Base-by-base conservation (phyloP, 2,329 filamentous ascomycete species). In the Verticillium albo-atrum region DNA sequence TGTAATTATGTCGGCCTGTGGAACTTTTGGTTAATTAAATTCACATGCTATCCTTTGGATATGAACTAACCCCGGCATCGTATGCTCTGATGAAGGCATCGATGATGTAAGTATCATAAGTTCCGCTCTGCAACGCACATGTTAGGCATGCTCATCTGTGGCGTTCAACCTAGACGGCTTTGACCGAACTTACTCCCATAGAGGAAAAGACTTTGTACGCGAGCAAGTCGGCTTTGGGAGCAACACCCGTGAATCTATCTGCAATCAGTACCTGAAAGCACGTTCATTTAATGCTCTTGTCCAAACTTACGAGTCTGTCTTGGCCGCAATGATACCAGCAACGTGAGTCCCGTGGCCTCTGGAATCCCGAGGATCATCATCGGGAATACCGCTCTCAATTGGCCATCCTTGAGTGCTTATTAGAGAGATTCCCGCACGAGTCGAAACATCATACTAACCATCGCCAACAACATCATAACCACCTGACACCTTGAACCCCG, bases 301-400 rank as follows among this genome's bases (percentile, higher is more conserved):
- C 10, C 7, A n/a, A 23, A 42, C 14, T 57, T 61, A 67, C 71
- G 69, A 71, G 60, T 74, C 70, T 64, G 69, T 69, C 37, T 81
- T 72, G 17, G 78, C 80, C 27, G 74, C 79, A 62, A 83, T 75
- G 26, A 80, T 80, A 23, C 81, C 80, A 20, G 80, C 75, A 35
- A 79, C 77, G 57, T 75, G 74, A 1, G 75, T 77, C 2, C 75
- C 74, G 63, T 78, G 75, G 15, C 74, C 74, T n/a, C 67, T 66
- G 55, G 67, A 66, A 56, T 74, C 68, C 47, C 71, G 67, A 3
- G 75, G 75, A 57, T 76, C 74, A 4, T 62, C 55, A 54, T 75
- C 73, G 1, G 65, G 65, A 20, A 20, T 3, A 15, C 17, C 25
- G 27, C 20, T 30, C 25, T 28, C 35, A 9, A 42, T 42, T 17